Evolutionary conservation across 352 stramenopile species (phyloP).

Genomic region (Phytophthora colocasiae): DNA sequence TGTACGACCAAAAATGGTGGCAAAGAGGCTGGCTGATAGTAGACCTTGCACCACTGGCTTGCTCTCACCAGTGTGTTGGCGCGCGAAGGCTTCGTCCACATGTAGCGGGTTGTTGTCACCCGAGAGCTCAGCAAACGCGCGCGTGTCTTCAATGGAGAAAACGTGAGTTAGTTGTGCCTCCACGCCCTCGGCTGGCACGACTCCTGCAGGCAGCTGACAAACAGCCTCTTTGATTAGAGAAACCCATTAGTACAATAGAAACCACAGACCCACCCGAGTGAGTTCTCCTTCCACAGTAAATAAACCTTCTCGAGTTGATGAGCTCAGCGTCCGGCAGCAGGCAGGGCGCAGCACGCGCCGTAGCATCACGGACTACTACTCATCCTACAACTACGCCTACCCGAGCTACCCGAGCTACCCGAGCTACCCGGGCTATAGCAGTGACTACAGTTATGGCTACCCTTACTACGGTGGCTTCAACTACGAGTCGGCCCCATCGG

Average conservation of each 20-base stretch:
- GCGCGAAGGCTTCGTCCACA: slow-evolving; percentile 55
- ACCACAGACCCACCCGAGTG: slow-evolving; percentile 25
- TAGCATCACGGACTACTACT: slow-evolving; percentile 6
- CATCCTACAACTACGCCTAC: background rate
- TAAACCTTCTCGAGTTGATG: slow-evolving; percentile 4
- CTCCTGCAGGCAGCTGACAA: slow-evolving; percentile 52
- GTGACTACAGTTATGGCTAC: background rate
- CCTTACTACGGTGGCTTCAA: background rate
- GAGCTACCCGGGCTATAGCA: background rate
- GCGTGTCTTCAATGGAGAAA: slow-evolving; percentile 70
- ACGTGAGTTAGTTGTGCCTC: slow-evolving; percentile 63
- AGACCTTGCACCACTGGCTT: slow-evolving; percentile 83
- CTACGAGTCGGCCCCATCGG: background rate
- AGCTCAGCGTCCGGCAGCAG: slow-evolving; percentile 22
- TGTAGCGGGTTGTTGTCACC: slow-evolving; percentile 86
- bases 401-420: background rate
- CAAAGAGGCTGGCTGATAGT: slow-evolving; percentile 81
- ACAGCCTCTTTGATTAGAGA: background rate
- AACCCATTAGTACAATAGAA: background rate
- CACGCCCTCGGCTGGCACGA: slow-evolving; percentile 61
- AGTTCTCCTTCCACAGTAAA: slow-evolving; percentile 51
- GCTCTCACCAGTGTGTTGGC: slow-evolving; percentile 25
- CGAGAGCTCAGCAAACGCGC: slow-evolving; percentile 65
- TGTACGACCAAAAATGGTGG: slow-evolving; percentile 79
- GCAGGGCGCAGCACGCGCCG: background rate